Evolutionary conservation across 169 alveolate genomes (phyloP).

Genomic region (Perkinsus marinus): DNA sequence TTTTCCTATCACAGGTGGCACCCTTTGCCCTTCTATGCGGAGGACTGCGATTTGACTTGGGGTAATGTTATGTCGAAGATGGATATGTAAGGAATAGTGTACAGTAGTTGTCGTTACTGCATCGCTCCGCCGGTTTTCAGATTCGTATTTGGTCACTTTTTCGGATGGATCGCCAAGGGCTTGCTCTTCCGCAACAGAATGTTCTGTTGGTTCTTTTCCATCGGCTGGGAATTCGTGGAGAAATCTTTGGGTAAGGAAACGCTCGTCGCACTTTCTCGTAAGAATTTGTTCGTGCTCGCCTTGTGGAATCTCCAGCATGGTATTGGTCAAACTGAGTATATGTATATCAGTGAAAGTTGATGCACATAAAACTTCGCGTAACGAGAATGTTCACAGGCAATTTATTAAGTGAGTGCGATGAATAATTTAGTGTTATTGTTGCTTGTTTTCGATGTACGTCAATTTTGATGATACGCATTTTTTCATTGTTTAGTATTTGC

Average conservation of each 20-base stretch:
- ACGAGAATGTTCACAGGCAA: too few relatives aligned
- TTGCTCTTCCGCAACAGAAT: not conserved
- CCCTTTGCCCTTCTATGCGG: not conserved
- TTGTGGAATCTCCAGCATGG: too few relatives aligned
- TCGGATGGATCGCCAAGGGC: constrained; percentile 3
- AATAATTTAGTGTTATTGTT: too few relatives aligned
- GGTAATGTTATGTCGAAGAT: not conserved
- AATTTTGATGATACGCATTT: not conserved
- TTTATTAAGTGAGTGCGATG: too few relatives aligned
- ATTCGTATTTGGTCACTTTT: not conserved
- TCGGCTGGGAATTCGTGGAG: constrained; percentile 1
- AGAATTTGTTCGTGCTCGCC: too few relatives aligned
- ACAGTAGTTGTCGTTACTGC: not conserved
- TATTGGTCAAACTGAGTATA: too few relatives aligned
- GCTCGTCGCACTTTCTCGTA: too few relatives aligned
- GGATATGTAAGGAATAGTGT: not conserved
- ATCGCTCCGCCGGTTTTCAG: not conserved
- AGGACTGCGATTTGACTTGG: not conserved
- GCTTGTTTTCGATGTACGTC: too few relatives aligned
- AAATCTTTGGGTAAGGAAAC: not conserved
- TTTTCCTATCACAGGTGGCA: not conserved
- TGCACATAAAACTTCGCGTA: too few relatives aligned
- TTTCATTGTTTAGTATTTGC: not conserved
- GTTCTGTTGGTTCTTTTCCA: not conserved
- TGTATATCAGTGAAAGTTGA: too few relatives aligned